phyloP scores from a whole-genome alignment of 192 early-diverging fungal genomes.

The Radiomyces spectabilis region DNA sequence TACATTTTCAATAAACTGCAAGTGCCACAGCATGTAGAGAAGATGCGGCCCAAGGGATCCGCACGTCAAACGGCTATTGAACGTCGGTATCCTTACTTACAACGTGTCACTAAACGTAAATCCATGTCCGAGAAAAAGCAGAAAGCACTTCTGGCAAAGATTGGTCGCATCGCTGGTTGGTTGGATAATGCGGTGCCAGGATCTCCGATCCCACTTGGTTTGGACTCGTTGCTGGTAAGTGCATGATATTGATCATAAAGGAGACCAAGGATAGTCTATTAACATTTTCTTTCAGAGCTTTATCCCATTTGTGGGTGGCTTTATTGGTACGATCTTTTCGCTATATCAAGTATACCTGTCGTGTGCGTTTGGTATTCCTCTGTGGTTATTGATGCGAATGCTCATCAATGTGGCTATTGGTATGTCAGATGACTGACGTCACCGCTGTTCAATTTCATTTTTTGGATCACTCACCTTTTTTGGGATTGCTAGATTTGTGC shows the following conservation, averaged over 20 bases:
- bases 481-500: neutral
- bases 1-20: neutral
- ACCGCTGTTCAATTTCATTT: neutral
- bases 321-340: neutral
- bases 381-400: slow-evolving; percentile 18
- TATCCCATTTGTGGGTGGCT: slow-evolving; percentile 17
- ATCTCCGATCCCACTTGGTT: slow-evolving; percentile 17
- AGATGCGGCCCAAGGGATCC: neutral
- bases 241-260: neutral
- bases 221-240: slow-evolving; percentile 16
- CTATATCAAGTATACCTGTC: slow-evolving; percentile 22
- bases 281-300: slow-evolving; percentile 17
- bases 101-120: neutral
- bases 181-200: slow-evolving; percentile 18
- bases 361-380: slow-evolving; percentile 12
- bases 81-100: neutral
- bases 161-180: slow-evolving; percentile 4
- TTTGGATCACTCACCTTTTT: neutral
- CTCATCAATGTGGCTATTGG: slow-evolving; percentile 8
- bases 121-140: neutral
- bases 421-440: neutral
- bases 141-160: slow-evolving; percentile 3
- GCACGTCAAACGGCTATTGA: neutral
- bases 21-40: neutral
- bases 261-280: too few species aligned